Evolutionary conservation across 1,284 basidiomycete species (phyloP), one percentile per base, ranked within the genome.

Genomic region (Marasmius fiardii): DNA sequence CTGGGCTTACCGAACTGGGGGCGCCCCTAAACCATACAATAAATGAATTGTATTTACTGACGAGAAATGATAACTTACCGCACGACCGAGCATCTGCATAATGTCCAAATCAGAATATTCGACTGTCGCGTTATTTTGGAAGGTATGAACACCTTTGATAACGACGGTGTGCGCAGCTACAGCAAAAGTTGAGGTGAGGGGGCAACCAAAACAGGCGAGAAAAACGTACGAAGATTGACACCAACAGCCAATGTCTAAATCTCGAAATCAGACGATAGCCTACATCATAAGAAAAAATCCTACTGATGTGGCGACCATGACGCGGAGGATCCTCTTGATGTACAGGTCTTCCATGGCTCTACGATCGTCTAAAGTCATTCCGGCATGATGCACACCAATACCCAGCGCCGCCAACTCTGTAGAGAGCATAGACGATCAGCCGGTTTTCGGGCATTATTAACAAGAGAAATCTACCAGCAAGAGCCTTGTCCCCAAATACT

Each of bases 361-460:
- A 44, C 92, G 82, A 62, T 95, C 93, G 24, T 84, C 80, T 23
- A 82, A 69, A n/a, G 74, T 79, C 56, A 95, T 71, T 1, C 93
- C 93, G 12, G 93, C 93, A 63, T 96, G 93, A 65, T 96, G 93
- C 7, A 92, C 82, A 7, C 91, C 92, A 50, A 96, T 83, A 1
- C 93, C 93, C 52, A 71, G 69, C 0, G 73, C 65, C 16, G 79
- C 84, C 24, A 90, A 73, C 53, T 79, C 88, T 90, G 53, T 16
- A 50, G 51, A 37, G 37, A 43, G n/a, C 10, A 28, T 24, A 20
- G 24, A 39, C 16, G 20, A 20, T 52, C 39, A 54, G 23, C 20
- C n/a, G 45, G 34, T 14, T 11, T 37, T 23, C 51, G 43, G 18
- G 41, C 39, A 20, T 12, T 16, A 1, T 23, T 8, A 37, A 26